Evolutionary conservation across 2,329 filamentous ascomycete genomes (phyloP), one percentile per base, ranked within the genome.

Genomic region (Epichloe gansuensis): DNA sequence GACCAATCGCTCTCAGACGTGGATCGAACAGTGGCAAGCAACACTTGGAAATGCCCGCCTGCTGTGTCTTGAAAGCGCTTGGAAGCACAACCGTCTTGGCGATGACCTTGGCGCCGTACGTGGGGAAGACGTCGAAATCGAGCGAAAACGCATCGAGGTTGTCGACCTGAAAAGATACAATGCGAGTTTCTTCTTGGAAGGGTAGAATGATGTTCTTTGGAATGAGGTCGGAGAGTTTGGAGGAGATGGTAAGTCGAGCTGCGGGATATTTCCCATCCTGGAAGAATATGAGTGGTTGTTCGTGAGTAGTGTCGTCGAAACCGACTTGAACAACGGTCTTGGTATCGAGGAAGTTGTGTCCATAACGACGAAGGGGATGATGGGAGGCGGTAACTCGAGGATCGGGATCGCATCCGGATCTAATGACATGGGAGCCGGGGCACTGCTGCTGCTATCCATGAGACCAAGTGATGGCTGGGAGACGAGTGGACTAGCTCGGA

Each of bases 261-360:
- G 93, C 93, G 17, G 93, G 93, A 62, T 98, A 95, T 66, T 96
- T 95, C 64, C 88, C 90, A 61, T 95, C 88, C 64, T 96, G 91
- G 72, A 97, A 96, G 70, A 98, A 98, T n/a, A 87, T 72, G 50
- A 98, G 83, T 0, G 93, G 87, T 53, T 78, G 78, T 48, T 93
- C 81, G 55, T 84, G 82, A 28, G 80, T 74, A 55, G 80, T 74
- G 55, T 85, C 84, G 50, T 91, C 88, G 62, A 98, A 97, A 60
- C 80, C 88, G 58, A 98, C 86, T 62, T 96, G 88, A 12, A 98
- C 83, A 57, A 96, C 94, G 0, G 91, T 95, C 72, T 97, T 98
- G 34, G 89, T 95, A 64, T 98, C 93, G 38, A 98, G 76, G 75
- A 98, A 98, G 68, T 97, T 98, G 72, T 98, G 93, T 15, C 93